Percentiles rank a stretch among this genome's conserved stretches.
Evolutionary conservation across 495 filamentous ascomycete genomes (phyloP).

Genomic region (Penicillium waksmanii): DNA sequence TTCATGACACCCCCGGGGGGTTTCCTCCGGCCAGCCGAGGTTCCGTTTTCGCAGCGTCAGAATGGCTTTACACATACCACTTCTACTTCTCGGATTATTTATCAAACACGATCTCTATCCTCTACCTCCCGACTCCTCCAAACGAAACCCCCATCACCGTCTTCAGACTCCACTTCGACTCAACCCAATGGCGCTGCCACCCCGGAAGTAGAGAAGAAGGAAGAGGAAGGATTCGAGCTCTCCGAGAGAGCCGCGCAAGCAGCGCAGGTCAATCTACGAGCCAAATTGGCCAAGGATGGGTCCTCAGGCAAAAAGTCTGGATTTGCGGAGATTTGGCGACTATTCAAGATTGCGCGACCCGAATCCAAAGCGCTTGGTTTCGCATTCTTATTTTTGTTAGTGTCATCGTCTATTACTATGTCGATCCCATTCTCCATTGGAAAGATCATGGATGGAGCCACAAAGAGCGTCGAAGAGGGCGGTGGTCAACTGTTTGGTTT

Average conservation of each 20-base stretch:
- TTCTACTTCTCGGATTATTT: slow-evolving; percentile 23
- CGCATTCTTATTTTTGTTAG: slow-evolving; percentile 80
- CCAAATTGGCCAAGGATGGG: slow-evolving; percentile 81
- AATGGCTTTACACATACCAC: slow-evolving; percentile 20
- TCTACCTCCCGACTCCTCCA: slow-evolving; percentile 35
- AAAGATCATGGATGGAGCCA: slow-evolving; percentile 88
- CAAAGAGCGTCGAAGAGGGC: slow-evolving; percentile 54
- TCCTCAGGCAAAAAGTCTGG: slow-evolving; percentile 64
- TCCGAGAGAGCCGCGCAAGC: slow-evolving; percentile 84
- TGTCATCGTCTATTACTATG: slow-evolving; percentile 91
- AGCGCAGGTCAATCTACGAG: slow-evolving; percentile 87
- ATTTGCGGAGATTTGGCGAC: slow-evolving; percentile 77
- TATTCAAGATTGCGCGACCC: slow-evolving; percentile 85
- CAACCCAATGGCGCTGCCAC: slow-evolving; percentile 16
- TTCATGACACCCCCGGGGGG: slow-evolving; percentile 23
- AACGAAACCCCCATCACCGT: slow-evolving; percentile 25
- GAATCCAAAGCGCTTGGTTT: slow-evolving; percentile 77
- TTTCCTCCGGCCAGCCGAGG: slow-evolving; percentile 18
- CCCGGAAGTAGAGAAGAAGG: slow-evolving; percentile 31
- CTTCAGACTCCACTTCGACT: slow-evolving; percentile 19
- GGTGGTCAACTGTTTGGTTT: slow-evolving; percentile 69
- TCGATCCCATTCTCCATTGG: slow-evolving; percentile 95
- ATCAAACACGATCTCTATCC: slow-evolving; percentile 33
- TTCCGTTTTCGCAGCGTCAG: slow-evolving; percentile 21
- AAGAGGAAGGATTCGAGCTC: slow-evolving; percentile 63